phyloP scores from a whole-genome alignment of 768 basidiomycete species.

The Phallus indusiatus region DNA sequence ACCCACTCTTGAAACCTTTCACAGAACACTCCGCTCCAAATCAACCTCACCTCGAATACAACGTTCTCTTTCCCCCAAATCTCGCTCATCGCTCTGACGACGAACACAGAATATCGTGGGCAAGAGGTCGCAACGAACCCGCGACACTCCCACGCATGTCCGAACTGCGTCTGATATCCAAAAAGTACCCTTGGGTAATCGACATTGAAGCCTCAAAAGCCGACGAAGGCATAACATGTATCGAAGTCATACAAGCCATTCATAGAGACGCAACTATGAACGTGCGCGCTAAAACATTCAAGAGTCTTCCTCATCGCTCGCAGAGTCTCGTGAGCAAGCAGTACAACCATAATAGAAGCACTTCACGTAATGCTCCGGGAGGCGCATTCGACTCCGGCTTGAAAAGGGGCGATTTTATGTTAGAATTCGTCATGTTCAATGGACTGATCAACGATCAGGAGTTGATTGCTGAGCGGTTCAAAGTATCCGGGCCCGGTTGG shows the following conservation, averaged over 20 bases:
- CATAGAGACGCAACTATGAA: conserved; percentile 15
- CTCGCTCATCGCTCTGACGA: conserved; percentile 58
- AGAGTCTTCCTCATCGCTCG: conserved; percentile 20
- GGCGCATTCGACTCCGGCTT: conserved; percentile 55
- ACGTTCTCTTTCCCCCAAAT: conserved; percentile 58
- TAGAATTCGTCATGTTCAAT: conserved; percentile 49
- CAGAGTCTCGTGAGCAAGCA: conserved; percentile 31
- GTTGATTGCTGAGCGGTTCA: not conserved
- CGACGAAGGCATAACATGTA: conserved; percentile 54
- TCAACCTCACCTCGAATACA: conserved; percentile 54
- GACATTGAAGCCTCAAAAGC: conserved; percentile 34
- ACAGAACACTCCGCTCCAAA: conserved; percentile 30
- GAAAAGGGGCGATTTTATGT: conserved; percentile 59
- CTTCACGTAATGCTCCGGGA: conserved; percentile 55
- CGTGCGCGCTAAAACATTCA: conserved; percentile 28
- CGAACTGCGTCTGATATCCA: conserved; percentile 43
- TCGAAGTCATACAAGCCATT: conserved; percentile 52
- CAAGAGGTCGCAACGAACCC: conserved; percentile 50
- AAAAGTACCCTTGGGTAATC: conserved; percentile 47
- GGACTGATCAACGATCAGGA: conserved; percentile 43
- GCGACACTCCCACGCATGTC: conserved; percentile 56
- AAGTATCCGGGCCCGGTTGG: conserved; percentile 2
- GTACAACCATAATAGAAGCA: conserved; percentile 60
- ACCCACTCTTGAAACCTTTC: conserved; percentile 49
- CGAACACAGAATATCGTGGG: conserved; percentile 51